phyloP scores from a whole-genome alignment of 768 basidiomycete species.

The Lactifluus pinguis region DNA sequence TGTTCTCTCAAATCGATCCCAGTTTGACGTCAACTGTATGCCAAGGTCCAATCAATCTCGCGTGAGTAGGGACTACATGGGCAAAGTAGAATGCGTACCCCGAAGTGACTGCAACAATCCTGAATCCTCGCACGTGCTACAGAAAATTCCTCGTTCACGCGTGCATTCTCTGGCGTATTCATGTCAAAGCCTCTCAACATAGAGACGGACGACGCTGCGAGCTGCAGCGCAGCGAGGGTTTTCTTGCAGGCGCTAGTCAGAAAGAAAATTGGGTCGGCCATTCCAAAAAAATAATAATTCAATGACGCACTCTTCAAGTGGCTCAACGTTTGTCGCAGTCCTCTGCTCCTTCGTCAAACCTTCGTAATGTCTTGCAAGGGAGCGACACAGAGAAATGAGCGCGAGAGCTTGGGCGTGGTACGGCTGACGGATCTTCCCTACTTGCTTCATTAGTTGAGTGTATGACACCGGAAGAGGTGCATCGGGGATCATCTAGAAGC shows the following conservation, averaged over 20 bases:
- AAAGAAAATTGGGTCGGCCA: neutral
- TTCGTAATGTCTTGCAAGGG: conserved; percentile 15
- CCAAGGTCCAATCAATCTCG: neutral
- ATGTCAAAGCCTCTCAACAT: neutral
- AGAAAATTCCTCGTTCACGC: neutral
- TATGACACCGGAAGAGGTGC: conserved; percentile 12
- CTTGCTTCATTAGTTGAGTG: conserved; percentile 13
- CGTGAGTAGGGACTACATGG: neutral
- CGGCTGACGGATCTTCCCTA: conserved; percentile 11
- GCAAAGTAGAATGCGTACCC: neutral
- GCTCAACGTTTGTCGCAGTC: conserved; percentile 11
- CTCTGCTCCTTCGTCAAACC: conserved; percentile 1
- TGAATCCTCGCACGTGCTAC: conserved; percentile 7
- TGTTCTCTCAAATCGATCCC: conserved; percentile 12
- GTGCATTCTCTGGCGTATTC: conserved; percentile 6
- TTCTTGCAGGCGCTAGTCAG: conserved; percentile 1
- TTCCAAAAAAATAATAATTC: neutral
- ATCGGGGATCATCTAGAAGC: conserved; percentile 11
- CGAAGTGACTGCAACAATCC: conserved; percentile 9
- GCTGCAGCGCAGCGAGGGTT: conserved; percentile 3
- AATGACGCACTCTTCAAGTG: conserved; percentile 11
- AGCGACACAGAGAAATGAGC: conserved; percentile 13
- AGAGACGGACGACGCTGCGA: neutral
- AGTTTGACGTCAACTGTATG: conserved; percentile 2
- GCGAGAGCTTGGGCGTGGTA: conserved; percentile 13